phyloP scores from a whole-genome alignment of 331 rosid species.

The Acacia pycnantha region DNA sequence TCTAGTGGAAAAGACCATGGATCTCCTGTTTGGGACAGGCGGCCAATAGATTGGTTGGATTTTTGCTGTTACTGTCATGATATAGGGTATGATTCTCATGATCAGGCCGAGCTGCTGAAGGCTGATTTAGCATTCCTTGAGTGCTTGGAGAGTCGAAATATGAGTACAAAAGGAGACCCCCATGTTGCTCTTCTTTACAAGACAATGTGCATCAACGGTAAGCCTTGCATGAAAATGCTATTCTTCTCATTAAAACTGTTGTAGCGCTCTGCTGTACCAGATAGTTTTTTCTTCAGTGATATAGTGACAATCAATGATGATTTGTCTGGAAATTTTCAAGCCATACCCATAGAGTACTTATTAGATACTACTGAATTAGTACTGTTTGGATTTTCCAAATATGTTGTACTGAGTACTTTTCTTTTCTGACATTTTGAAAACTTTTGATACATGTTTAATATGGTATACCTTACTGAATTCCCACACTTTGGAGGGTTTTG shows the following conservation, averaged over 20 bases:
- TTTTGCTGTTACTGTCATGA: constrained; percentile 98
- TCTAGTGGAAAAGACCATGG: constrained; percentile 91
- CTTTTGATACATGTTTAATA: not conserved
- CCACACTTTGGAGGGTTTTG: not conserved
- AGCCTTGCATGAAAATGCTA: constrained; percentile 4
- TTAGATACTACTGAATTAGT: not conserved
- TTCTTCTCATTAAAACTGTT: not conserved
- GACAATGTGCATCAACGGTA: constrained; percentile 89
- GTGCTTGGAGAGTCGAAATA: constrained; percentile 79
- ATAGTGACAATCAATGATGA: not conserved
- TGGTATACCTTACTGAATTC: not conserved
- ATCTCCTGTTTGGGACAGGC: constrained; percentile 79
- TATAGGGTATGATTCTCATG: constrained; percentile 90
- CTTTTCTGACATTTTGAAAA: not conserved
- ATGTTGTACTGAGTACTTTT: not conserved
- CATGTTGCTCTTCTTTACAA: constrained; percentile 59
- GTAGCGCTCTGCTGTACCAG: not conserved
- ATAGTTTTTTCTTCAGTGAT: not conserved
- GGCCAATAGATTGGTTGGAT: constrained; percentile 99
- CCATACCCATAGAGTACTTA: not conserved
- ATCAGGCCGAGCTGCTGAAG: constrained; percentile 68
- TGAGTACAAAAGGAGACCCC: constrained; percentile 76
- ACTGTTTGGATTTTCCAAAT: not conserved
- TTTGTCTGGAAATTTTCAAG: not conserved
- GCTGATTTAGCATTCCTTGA: constrained; percentile 92